Evolutionary conservation across 345 rosid species (phyloP), one percentile per base, ranked within the genome.

Genomic region (Bruguiera parviflora): DNA sequence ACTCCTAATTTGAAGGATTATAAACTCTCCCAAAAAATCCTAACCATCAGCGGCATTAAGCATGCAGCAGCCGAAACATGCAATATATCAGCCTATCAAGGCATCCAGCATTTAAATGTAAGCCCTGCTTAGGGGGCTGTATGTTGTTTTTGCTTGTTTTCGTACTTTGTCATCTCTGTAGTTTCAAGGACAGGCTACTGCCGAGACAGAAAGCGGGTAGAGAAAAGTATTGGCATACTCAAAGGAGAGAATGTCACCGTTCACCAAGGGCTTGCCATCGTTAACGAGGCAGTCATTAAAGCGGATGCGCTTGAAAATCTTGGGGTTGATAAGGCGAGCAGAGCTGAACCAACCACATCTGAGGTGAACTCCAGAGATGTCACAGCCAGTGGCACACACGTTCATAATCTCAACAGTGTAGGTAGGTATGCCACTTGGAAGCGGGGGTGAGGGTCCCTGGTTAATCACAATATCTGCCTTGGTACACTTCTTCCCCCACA

Each of bases 281-380:
- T 94, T 91, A 10, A 89, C 93, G 19, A 94, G 91, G 75, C 98
- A 94, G 74, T 94, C 97, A 58, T 94, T 73, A 80, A 87, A 91
- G 76, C 72, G 67, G 5, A 94, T 79, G 53, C 98, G 97, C 78
- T 81, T 89, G 89, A 94, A 91, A 20, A 84, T 73, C 73, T 76
- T 86, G 10, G 97, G 98, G 77, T 94, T 89, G 59, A 94, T 65
- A 77, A 87, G 82, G 3, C 71, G 85, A 21, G 81, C 90, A 2
- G 98, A 91, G 79, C 97, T 94, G 71, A 94, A 94, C 98, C 97
- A 89, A 53, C 97, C 96, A 61, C 98, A 94, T 43, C 19, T 73
- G 35, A 94, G 68, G 80, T 91, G 98, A 39, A 94, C 87, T 33
- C 79, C 62, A 1, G 90, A 78, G 57, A 94, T 89, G 33, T 75